Base-by-base conservation (phyloP, 2,329 filamentous ascomycete genomes). In the Penicillium sp. region DNA sequence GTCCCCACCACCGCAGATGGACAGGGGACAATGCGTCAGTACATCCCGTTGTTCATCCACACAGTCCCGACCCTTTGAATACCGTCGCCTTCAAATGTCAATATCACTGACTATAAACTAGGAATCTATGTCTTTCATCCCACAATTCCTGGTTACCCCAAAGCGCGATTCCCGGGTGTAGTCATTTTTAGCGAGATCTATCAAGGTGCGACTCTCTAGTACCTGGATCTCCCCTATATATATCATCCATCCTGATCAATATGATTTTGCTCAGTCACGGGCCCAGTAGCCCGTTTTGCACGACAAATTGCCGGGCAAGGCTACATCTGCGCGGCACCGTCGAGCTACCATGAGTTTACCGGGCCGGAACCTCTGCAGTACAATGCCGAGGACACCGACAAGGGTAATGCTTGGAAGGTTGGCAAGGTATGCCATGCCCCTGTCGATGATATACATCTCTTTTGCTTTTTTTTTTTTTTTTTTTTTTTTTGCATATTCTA, bases 151-250 rank as follows among this genome's bases (percentile, higher is more conserved):
- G 82, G 84, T 43, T 94, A 94, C 60, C 87, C 89, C 17, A 81
- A 92, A 50, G 89, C 89, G 65, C 88, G 79, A 57, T 95, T 94
- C 56, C 88, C 88, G 0, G 88, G 85, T 13, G 85, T 95, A 4
- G 83, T 85, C 10, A 73, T 95, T 39, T 95, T 94, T 61, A 89
- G 83, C 53, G 89, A 95, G 68, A 95, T 95, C 56, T 95, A 95
- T 60, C 89, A 95, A 80, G 88, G 87, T 88, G 64, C 40, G 57
- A 3, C n/a, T n/a, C n/a, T n/a, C n/a, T n/a, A n/a, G n/a, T n/a
- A n/a, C n/a, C n/a, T n/a, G n/a, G n/a, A n/a, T n/a, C n/a, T n/a
- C n/a, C n/a, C n/a, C n/a, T n/a, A n/a, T n/a, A n/a, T n/a, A n/a
- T n/a, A n/a, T n/a, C n/a, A n/a, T n/a, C n/a, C n/a, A n/a, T n/a